These are phyloP conservation scores for Clavispora vitiphila DNA, from an alignment of 805 yeast genomes.

Conservation along the genomic window DNA sequence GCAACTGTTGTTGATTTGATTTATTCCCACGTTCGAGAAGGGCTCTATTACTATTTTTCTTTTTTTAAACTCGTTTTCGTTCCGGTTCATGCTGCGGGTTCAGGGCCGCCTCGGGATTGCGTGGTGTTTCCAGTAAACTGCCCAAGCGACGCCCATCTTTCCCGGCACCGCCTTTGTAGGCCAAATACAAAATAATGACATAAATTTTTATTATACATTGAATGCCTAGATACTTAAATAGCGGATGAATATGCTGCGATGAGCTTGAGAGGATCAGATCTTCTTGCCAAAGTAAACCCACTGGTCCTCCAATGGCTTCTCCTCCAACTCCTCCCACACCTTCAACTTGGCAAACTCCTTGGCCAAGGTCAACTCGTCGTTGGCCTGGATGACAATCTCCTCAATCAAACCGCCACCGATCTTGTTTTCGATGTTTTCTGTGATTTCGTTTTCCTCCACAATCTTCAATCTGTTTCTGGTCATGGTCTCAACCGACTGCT, in stretches of 20 bases:
- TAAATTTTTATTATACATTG: background rate
- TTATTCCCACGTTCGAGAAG: background rate
- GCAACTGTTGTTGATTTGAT: slow-evolving; percentile 33
- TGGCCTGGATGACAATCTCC: slow-evolving; percentile 77
- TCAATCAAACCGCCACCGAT: slow-evolving; percentile 83
- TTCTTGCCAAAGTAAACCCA: slow-evolving; percentile 79
- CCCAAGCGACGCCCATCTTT: background rate
- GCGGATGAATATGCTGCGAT: background rate
- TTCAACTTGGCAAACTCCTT: slow-evolving; percentile 64
- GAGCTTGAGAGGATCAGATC: slow-evolving; percentile 25
- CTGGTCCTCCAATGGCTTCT: slow-evolving; percentile 73
- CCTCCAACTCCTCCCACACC: slow-evolving; percentile 76
- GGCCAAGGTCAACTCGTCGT: slow-evolving; percentile 69
- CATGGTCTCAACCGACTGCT: slow-evolving; percentile 66
- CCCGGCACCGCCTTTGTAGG: background rate
- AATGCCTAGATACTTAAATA: background rate
- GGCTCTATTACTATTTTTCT: background rate
- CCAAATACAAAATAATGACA: background rate
- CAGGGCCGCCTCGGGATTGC: background rate
- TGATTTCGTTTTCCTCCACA: slow-evolving; percentile 58
- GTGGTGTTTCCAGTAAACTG: too few relatives aligned
- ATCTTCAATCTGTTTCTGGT: slow-evolving; percentile 64
- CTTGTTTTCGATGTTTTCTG: slow-evolving; percentile 61
- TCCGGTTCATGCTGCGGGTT: background rate
- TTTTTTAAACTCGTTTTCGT: background rate